Percentiles rank a stretch among this genome's conserved stretches.
phyloP scores from a whole-genome alignment of 805 yeast species.

The Suhomyces prunicola region DNA sequence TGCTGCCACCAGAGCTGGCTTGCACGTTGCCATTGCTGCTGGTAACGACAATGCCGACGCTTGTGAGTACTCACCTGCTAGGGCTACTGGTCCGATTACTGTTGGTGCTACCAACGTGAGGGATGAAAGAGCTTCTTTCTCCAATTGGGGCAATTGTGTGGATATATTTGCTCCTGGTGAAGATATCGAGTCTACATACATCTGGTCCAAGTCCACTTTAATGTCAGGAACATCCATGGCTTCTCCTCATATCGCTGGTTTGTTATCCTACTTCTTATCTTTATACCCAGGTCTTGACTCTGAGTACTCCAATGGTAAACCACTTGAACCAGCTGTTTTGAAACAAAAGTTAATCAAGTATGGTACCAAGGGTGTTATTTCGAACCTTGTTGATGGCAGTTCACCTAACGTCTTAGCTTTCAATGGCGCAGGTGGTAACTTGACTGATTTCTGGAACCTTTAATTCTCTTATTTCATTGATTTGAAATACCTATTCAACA shows the following conservation, averaged over 20 bases:
- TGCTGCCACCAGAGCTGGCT: slow-evolving; percentile 84
- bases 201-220: slow-evolving; percentile 76
- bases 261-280: slow-evolving; percentile 83
- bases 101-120: slow-evolving; percentile 93
- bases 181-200: slow-evolving; percentile 78
- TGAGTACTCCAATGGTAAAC: slow-evolving; percentile 51
- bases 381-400: slow-evolving; percentile 60
- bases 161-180: slow-evolving; percentile 97
- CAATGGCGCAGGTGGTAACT: slow-evolving; percentile 79
- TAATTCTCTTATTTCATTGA: neutral
- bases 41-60: slow-evolving; percentile 95
- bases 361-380: slow-evolving; percentile 57
- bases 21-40: slow-evolving; percentile 94
- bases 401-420: slow-evolving; percentile 76
- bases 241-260: slow-evolving; percentile 92
- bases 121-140: slow-evolving; percentile 90
- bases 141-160: slow-evolving; percentile 94
- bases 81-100: slow-evolving; percentile 78
- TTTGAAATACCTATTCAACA: neutral
- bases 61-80: slow-evolving; percentile 88
- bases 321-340: slow-evolving; percentile 68
- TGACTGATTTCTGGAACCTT: slow-evolving; percentile 58
- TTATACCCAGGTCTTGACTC: slow-evolving; percentile 75
- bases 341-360: slow-evolving; percentile 71
- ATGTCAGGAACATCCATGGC: slow-evolving; percentile 98